Conservation (phyloP, 305 asterid species). For the Rubia tinctorum region DNA sequence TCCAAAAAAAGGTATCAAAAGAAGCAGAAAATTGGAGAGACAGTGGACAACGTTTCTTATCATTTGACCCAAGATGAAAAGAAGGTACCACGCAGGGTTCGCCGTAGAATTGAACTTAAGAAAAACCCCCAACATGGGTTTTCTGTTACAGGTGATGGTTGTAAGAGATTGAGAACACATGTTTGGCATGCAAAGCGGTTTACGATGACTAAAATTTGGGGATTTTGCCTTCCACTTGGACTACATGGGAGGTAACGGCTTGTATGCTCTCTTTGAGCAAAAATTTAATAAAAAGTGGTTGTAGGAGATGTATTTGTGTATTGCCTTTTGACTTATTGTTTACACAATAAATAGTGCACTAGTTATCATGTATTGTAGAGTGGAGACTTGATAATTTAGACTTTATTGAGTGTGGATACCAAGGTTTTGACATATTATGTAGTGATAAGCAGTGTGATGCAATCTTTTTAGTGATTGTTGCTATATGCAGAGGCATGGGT, state of each 20-base stretch:
- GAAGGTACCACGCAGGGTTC: conserved; percentile 53
- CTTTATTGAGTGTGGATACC: neutral
- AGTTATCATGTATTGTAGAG: neutral
- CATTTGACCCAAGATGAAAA: conserved; percentile 30
- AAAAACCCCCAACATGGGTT: conserved; percentile 58
- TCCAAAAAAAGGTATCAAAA: conserved; percentile 43
- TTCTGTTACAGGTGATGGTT: conserved; percentile 79
- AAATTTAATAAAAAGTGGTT: neutral
- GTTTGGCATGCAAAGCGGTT: conserved; percentile 96
- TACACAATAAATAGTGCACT: neutral
- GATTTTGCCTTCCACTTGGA: conserved; percentile 77
- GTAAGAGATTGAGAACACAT: conserved; percentile 86
- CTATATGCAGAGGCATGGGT: conserved; percentile 79
- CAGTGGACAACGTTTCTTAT: conserved; percentile 15
- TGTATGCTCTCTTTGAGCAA: neutral
- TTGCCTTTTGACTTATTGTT: neutral
- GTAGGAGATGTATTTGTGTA: neutral
- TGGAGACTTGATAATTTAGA: neutral
- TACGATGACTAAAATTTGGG: conserved; percentile 75
- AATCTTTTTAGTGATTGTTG: conserved; percentile 1
- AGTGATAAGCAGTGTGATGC: neutral
- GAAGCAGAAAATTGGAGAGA: conserved; percentile 36
- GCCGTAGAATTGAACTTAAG: conserved; percentile 65
- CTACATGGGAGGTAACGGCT: conserved; percentile 70
- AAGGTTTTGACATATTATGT: neutral